Percentiles rank a stretch among this genome's conserved stretches.
Evolutionary conservation across 495 filamentous ascomycete species (phyloP).

Genomic region (Neurospora sp.): DNA sequence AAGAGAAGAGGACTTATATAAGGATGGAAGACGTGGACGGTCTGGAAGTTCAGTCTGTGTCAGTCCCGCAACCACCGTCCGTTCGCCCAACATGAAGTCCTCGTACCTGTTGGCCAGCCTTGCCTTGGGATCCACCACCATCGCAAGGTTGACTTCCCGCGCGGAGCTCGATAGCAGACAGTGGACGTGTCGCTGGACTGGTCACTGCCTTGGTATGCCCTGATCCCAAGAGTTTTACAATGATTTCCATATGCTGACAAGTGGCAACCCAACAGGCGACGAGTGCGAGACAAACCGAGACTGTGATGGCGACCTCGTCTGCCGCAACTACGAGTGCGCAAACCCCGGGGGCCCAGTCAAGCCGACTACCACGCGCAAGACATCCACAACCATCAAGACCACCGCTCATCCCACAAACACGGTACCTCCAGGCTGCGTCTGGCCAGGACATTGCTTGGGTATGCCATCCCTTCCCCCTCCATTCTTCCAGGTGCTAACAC

Average conservation of each 20-base stretch:
- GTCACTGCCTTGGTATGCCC: constrained; percentile 15
- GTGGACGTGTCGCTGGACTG: constrained; percentile 12
- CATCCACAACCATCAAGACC: constrained; percentile 1
- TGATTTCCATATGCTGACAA: neutral
- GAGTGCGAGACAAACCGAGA: constrained; percentile 11
- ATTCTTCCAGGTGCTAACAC: neutral
- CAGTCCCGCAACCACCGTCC: neutral
- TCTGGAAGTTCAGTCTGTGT: neutral
- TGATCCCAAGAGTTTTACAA: too few species aligned
- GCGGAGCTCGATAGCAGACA: neutral
- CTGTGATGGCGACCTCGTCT: constrained; percentile 13
- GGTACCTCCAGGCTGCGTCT: constrained; percentile 3
- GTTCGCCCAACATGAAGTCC: neutral
- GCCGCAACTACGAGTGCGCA: constrained; percentile 8
- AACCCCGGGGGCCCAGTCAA: neutral
- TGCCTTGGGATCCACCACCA: neutral
- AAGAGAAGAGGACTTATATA: neutral
- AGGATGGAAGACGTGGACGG: neutral
- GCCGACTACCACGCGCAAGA: constrained; percentile 1
- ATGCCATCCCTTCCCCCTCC: neutral
- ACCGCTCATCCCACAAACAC: neutral
- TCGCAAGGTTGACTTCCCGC: neutral
- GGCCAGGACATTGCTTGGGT: constrained; percentile 11
- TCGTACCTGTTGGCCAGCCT: neutral
- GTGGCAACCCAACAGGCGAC: constrained; percentile 12